Conservation (phyloP, 2,329 filamentous ascomycete genomes). For the Onygenales sp. region DNA sequence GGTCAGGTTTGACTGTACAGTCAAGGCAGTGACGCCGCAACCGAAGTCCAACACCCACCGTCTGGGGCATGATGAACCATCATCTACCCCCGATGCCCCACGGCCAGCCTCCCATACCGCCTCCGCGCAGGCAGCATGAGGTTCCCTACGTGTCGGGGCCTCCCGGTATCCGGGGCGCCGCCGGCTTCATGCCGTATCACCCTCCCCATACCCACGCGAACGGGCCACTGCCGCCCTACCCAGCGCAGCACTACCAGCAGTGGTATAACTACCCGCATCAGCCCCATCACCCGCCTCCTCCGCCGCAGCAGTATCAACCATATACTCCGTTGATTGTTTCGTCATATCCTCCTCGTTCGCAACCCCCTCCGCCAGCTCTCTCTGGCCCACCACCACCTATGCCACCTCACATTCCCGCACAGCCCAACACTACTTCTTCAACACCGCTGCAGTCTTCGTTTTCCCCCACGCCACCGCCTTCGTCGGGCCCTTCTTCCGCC, state of each 20-base stretch:
- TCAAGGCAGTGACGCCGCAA: slow-evolving; percentile 22
- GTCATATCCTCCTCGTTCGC: slow-evolving; percentile 33
- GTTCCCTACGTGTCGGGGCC: slow-evolving; percentile 33
- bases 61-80: slow-evolving; percentile 35
- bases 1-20: slow-evolving; percentile 29
- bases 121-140: slow-evolving; percentile 38
- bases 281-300: slow-evolving; percentile 31
- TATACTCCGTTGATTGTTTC: slow-evolving; percentile 36
- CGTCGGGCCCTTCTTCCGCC: slow-evolving; percentile 18
- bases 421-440: slow-evolving; percentile 24
- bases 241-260: slow-evolving; percentile 33
- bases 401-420: slow-evolving; percentile 19
- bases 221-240: slow-evolving; percentile 40
- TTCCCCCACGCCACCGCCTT: slow-evolving; percentile 25
- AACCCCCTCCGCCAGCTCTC: slow-evolving; percentile 27
- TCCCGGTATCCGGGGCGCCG: slow-evolving; percentile 47
- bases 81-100: slow-evolving; percentile 36
- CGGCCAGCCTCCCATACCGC: slow-evolving; percentile 43
- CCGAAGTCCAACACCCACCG: slow-evolving; percentile 4
- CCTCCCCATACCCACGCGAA: slow-evolving; percentile 45
- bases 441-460: slow-evolving; percentile 24
- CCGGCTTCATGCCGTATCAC: slow-evolving; percentile 49
- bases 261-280: slow-evolving; percentile 36
- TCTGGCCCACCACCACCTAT: slow-evolving; percentile 25
- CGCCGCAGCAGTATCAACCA: slow-evolving; percentile 30